Conservation (phyloP, 2,329 filamentous ascomycete species). For the Monosporascus sp. region DNA sequence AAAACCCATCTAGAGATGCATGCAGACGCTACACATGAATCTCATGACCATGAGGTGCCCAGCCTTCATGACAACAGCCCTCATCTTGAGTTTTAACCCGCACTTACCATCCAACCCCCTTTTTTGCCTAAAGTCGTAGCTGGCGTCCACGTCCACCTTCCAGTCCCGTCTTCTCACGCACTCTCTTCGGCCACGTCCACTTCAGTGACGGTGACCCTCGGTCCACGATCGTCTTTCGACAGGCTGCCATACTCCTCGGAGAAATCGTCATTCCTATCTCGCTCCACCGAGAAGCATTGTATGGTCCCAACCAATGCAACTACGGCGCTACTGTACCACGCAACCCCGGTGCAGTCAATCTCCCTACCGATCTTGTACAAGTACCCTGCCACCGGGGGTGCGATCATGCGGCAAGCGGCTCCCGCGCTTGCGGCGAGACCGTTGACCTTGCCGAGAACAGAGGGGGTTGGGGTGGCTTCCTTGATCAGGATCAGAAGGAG, state of each 20-base stretch:
- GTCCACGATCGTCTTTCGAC: not conserved
- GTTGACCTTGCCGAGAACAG: slow-evolving; percentile 59
- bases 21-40: too few relatives aligned
- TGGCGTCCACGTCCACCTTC: too few relatives aligned
- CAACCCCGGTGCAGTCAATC: slow-evolving; percentile 54
- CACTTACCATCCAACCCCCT: too few relatives aligned
- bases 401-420: slow-evolving; percentile 62
- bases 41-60: too few relatives aligned
- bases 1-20: too few relatives aligned
- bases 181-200: slow-evolving; percentile 7
- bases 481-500: slow-evolving; percentile 64
- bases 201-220: slow-evolving; percentile 8
- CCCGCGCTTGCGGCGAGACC: slow-evolving; percentile 61
- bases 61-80: too few relatives aligned
- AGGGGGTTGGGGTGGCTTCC: slow-evolving; percentile 53
- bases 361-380: slow-evolving; percentile 56
- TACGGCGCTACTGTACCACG: slow-evolving; percentile 58
- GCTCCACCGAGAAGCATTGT: slow-evolving; percentile 53
- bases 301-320: slow-evolving; percentile 52
- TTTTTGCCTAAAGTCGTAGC: too few relatives aligned
- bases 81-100: too few relatives aligned
- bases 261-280: slow-evolving; percentile 16
- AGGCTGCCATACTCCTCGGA: slow-evolving; percentile 8
- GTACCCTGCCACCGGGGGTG: slow-evolving; percentile 59
- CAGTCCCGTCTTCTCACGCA: too few relatives aligned